Evolutionary conservation across 2,329 filamentous ascomycete species (phyloP).

Genomic region (Thyridium curvatum): DNA sequence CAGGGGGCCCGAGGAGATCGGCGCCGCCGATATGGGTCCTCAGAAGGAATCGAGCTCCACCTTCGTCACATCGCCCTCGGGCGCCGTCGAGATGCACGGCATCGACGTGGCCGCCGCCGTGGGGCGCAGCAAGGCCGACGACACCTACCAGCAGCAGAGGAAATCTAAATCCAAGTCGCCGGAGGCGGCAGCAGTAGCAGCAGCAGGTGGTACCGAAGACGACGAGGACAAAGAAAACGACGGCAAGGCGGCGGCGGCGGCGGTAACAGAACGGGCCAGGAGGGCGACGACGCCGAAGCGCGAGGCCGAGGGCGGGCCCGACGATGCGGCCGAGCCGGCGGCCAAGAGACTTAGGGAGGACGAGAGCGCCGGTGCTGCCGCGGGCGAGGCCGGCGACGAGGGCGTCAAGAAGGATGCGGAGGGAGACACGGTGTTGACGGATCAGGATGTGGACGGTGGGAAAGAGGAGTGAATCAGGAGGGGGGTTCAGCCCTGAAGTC

Average conservation of each 20-base stretch:
- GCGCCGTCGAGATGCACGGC: constrained; percentile 39
- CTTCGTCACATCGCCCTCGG: constrained; percentile 29
- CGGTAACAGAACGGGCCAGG: constrained; percentile 14
- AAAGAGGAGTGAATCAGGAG: constrained; percentile 6
- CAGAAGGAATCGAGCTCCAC: constrained; percentile 43
- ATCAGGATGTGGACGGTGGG: too few relatives aligned
- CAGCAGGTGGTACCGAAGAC: too few relatives aligned
- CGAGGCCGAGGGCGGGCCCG: constrained; percentile 44
- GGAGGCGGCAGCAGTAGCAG: constrained; percentile 9
- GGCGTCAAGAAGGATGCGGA: constrained; percentile 5
- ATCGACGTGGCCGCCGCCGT: constrained; percentile 58
- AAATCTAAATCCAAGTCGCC: constrained; percentile 6
- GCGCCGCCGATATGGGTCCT: constrained; percentile 78
- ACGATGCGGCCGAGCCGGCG: constrained; percentile 18
- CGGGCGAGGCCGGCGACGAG: constrained; percentile 7
- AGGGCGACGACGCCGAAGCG: constrained; percentile 40
- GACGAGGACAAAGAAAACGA: too few relatives aligned
- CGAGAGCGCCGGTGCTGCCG: constrained; percentile 10
- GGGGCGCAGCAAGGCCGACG: constrained; percentile 37
- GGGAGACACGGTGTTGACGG: neutral
- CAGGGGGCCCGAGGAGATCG: constrained; percentile 77
- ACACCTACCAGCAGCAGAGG: constrained; percentile 15
- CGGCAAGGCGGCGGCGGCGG: too few relatives aligned
- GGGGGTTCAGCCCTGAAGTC: too few relatives aligned
- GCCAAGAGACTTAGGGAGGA: constrained; percentile 46